Evolutionary conservation across 192 early-diverging fungal species (phyloP).

Genomic region (Gaertneriomyces sp.): DNA sequence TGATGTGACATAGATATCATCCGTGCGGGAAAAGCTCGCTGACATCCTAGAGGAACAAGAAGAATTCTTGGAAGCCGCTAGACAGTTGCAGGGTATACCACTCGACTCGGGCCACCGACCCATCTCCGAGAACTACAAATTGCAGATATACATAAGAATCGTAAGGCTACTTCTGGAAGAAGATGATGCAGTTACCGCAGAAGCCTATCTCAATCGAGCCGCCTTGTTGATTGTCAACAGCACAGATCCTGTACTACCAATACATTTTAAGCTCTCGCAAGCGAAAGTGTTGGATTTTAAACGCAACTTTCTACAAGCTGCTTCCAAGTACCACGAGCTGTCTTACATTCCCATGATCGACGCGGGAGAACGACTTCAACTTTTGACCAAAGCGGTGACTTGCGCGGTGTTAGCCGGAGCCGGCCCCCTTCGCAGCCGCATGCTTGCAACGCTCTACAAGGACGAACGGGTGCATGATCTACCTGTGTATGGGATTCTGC

Average conservation of each 20-base stretch:
- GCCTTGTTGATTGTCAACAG: slow-evolving; percentile 56
- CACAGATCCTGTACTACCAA: slow-evolving; percentile 41
- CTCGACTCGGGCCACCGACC: slow-evolving; percentile 82
- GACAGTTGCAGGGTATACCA: slow-evolving; percentile 80
- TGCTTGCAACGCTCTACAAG: slow-evolving; percentile 85
- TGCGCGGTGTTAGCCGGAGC: slow-evolving; percentile 89
- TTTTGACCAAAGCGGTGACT: slow-evolving; percentile 65
- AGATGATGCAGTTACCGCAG: slow-evolving; percentile 75
- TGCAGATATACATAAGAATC: slow-evolving; percentile 79
- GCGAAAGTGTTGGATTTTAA: slow-evolving; percentile 82
- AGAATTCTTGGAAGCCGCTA: slow-evolving; percentile 82
- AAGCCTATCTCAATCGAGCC: slow-evolving; percentile 81
- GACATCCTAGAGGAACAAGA: slow-evolving; percentile 67
- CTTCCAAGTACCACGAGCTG: slow-evolving; percentile 78
- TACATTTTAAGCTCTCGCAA: slow-evolving; percentile 77
- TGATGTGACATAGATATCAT: slow-evolving; percentile 49
- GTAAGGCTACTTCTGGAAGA: slow-evolving; percentile 82
- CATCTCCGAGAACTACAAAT: slow-evolving; percentile 61
- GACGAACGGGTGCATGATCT: slow-evolving; percentile 85
- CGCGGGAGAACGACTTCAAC: slow-evolving; percentile 54
- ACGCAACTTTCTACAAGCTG: slow-evolving; percentile 80
- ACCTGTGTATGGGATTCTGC: slow-evolving; percentile 65
- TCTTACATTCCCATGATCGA: slow-evolving; percentile 66
- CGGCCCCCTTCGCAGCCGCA: slow-evolving; percentile 81
- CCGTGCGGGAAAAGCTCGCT: slow-evolving; percentile 72